Conservation (phyloP, 208 protist species). For the Sergeia podlipaevii region DNA sequence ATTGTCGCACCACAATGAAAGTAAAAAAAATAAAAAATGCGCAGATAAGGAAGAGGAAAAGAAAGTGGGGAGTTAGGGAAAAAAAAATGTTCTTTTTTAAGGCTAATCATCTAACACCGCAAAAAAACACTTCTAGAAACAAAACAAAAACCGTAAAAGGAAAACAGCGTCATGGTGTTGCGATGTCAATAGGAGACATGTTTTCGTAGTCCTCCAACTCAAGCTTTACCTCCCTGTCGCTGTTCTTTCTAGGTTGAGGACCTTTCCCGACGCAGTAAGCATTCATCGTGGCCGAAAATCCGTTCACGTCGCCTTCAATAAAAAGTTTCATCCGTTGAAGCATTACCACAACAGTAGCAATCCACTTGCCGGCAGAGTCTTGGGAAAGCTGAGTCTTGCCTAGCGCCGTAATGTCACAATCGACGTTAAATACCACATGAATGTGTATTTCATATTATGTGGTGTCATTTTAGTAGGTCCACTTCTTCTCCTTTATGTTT, state of each 20-base stretch:
- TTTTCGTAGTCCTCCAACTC: no score
- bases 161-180: no score
- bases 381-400: constrained; percentile 55
- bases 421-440: constrained; percentile 61
- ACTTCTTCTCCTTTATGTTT: constrained; percentile 45
- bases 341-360: constrained; percentile 45
- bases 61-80: no score
- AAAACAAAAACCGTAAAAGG: no score
- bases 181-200: no score
- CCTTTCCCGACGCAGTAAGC: constrained; percentile 30
- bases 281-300: constrained; percentile 62
- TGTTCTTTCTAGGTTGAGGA: no score
- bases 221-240: no score
- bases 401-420: constrained; percentile 73
- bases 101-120: no score
- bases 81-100: not conserved
- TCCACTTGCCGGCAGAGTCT: constrained; percentile 28
- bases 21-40: not conserved
- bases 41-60: constrained; percentile 1
- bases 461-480: constrained; percentile 81
- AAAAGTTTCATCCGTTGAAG: constrained; percentile 64
- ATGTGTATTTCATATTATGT: constrained; percentile 81
- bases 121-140: no score
- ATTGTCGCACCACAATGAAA: not conserved
- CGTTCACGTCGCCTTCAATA: constrained; percentile 58